Conservation (phyloP, 352 stramenopile species). For the Peronospora farinosa region DNA sequence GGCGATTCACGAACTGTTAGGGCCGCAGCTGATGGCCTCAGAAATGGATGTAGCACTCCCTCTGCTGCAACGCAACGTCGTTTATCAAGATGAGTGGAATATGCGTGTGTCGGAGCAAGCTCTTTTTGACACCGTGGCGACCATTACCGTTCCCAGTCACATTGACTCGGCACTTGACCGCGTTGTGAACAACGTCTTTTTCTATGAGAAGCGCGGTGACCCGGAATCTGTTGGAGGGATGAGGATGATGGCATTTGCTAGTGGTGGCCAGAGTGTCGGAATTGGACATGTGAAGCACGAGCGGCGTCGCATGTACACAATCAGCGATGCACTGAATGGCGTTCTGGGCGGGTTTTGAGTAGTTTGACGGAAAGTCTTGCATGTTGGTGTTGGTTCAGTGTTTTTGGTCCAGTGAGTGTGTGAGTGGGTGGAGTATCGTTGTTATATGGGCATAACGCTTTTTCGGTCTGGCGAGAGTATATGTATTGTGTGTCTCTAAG, state of each 20-base stretch:
- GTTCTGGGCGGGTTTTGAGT: constrained; percentile 60
- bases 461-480: too few species aligned
- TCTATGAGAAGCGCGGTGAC: constrained; percentile 64
- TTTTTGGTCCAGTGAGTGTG: too few species aligned
- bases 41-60: constrained; percentile 76
- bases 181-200: constrained; percentile 81
- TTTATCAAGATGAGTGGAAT: constrained; percentile 60
- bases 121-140: constrained; percentile 60
- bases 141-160: constrained; percentile 56
- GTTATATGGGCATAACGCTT: too few species aligned
- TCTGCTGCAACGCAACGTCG: constrained; percentile 58
- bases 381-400: too few species aligned
- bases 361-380: too few species aligned
- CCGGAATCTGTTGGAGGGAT: constrained; percentile 18
- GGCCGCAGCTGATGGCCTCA: constrained; percentile 37
- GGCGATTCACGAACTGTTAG: constrained; percentile 72
- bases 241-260: constrained; percentile 34
- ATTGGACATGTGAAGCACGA: constrained; percentile 68
- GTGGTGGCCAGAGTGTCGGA: constrained; percentile 55
- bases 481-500: too few species aligned
- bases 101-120: constrained; percentile 53
- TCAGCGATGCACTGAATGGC: constrained; percentile 70
- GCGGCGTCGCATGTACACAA: constrained; percentile 64
- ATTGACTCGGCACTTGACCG: constrained; percentile 66
- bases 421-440: too few species aligned